Base-by-base conservation (phyloP, 768 basidiomycete species). In the Tricholoma bakamatsutake region DNA sequence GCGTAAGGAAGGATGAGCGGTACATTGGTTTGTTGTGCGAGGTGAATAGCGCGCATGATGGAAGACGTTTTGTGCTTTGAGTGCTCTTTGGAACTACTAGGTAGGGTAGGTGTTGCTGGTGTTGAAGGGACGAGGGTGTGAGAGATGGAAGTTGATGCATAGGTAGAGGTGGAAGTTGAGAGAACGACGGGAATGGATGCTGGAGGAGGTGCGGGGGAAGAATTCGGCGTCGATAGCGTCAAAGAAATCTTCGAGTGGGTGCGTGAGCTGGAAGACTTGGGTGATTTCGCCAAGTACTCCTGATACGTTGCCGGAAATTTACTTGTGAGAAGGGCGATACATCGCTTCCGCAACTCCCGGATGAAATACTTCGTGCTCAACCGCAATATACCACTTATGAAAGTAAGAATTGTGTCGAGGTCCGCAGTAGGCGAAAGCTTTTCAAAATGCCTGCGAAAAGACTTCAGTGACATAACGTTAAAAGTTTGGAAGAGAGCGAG, bases 291-390 rank as follows among this genome's bases (percentile, higher is more conserved):
- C 31, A 66, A 62, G 62, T 75, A 77, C 1, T 69, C 69, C 12
- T 66, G 62, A 55, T 75, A 76, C 1, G 74, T 73, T 11, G 67
- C 58, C 8, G 77, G 77, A 42, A 79, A 69, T 28, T 71, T 70
- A 31, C 65, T 55, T 13, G 74, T 69, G 35, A 85, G 72, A 50
- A 82, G 70, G 33, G 72, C 58, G 30, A 83, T 76, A 56, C 80
- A 83, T 18, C 79, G 76, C 31, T 73, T 66, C 12, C 84, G 80
- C 12, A 85, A 73, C 51, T 76, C 71, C 2, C 71, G 67, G 28
- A 85, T 75, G 63, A 83, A 67, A 57, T 86, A 86, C 62, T 86
- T 86, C 28, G 81, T 83, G 59, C 80, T 73, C n/a, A 86, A 69
- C n/a, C 81, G 79, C 1, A 86, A 71, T 53, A 85, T 80, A 9